Evolutionary conservation across 2,329 filamentous ascomycete species (phyloP), one percentile per base, ranked within the genome.

Genomic region (Fusarium subtropicale): DNA sequence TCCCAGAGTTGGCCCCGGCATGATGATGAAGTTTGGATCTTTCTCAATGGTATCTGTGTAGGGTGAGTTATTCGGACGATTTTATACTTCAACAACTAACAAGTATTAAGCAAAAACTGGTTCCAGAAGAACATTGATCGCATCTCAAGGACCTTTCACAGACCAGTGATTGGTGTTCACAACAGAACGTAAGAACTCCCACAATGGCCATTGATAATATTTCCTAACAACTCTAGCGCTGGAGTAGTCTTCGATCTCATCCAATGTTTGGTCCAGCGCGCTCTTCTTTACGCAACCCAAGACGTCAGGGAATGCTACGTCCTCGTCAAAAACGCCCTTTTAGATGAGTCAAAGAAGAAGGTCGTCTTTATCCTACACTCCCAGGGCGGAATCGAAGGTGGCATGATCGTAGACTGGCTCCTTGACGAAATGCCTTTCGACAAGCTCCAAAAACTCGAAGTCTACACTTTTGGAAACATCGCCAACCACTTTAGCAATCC

Each of bases 401-500:
- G 66, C 5, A 68, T 69, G 60, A 68, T 68, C 7, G 36, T 69
- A 8, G 64, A 69, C 36, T 69, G 66, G 66, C 66, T 69, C 9
- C 64, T 69, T 2, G 64, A 68, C 24, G 64, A 68, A 18, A 53
- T 69, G 55, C 60, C 64, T 2, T 20, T 56, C 15, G 52, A 58
- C 1, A 56, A 22, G 18, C 60, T 69, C 12, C 60, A 65, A 11
- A 68, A 69, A 13, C 66, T 69, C 9, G 66, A 69, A 9, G 42
- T 69, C 16, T 69, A 68, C 33, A 68, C 66, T 33, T 69, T 69
- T 22, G 56, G 66, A 38, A 61, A 60, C n/a, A 26, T 68, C 10
- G 66, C 64, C 18, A 69, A 69, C 26, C 64, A 69, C 22, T 69
- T 69, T 22, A 68, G 53, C 48, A 69, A 69, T 39, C 64, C 64